Base-by-base conservation (phyloP, 2,329 filamentous ascomycete species). In the Cladophialophora immunda region DNA sequence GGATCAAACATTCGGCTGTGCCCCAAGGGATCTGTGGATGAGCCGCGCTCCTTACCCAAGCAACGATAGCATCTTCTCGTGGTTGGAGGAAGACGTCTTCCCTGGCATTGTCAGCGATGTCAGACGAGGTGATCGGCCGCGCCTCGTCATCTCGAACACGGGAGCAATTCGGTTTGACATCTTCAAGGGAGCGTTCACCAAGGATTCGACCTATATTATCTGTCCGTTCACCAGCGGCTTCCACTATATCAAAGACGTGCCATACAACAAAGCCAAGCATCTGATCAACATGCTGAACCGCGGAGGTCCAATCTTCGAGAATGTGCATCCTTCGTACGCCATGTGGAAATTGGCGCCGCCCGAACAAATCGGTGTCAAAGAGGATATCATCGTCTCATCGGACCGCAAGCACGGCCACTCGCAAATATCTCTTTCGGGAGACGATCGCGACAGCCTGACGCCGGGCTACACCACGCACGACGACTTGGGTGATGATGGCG, bases 121-220 rank as follows among this genome's bases (percentile, higher is more conserved):
- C 47, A 80, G 84, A 34, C 84, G 90, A 3, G 82, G 84, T 27
- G 84, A 89, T 64, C 83, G 86, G 47, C 85, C 93, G 9, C 86
- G 87, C 6, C 80, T 98, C 11, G 89, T 90, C 32, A 87, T 98
- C 58, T 84, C 92, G 64, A 99, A 99, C 79, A 97, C 92, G 0
- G 95, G 95, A 29, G 92, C 92, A 3, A 89, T 99, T 71, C 91
- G 95, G 53, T 99, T 98, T 78, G 95, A 99, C 77, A 92, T 99
- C 68, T 97, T 97, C 84, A 89, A 94, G 77, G 95, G 95, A 0
- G 83, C 90, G 0, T 98, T 98, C 75, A 98, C 95, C 0, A 88
- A 89, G 45, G 95, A 99, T 76, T 90, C 90, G 3, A 92, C 91
- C 0, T 98, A 89, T 76, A 90, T 94, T 45, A 85, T 98, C 30